Evolutionary conservation across 129 eudicot genomes (phyloP), one percentile per base, ranked within the genome.

Genomic region (Centella asiatica): DNA sequence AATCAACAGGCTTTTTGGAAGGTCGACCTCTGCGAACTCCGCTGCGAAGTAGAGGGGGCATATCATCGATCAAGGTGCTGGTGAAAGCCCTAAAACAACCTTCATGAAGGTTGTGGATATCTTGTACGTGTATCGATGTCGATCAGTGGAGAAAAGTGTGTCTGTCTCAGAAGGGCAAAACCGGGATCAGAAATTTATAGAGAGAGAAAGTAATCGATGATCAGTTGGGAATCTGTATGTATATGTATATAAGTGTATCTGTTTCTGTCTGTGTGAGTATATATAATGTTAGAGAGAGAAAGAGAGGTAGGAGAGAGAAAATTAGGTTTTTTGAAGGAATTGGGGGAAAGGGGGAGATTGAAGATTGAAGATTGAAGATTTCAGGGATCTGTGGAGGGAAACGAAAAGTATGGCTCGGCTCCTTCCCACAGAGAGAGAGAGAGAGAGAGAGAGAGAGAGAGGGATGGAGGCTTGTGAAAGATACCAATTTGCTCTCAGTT

Each of bases 31-130:
- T 75, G 68, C 78, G 73, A 64, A 63, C 75, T 66, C 76, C 76
- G 44, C 78, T 72, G 65, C 77, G 83, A 67, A 76, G 72, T 67
- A 74, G 69, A 60, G 80, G 73, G 59, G 78, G 83, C 15, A n/a
- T n/a, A 56, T 56, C 42, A 55, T 56, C 18, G 81, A 79, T 77
- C 66, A 69, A 77, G 6, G 3, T 32, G 18, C n/a, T n/a, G n/a
- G n/a, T 75, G 67, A 79, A 70, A 75, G 60, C 73, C 78, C 85
- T 34, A 57, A 57, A 57, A 17, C 4, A 28, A 36, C 62, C 62
- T 57, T 32, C 44, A 71, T 73, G 71, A 69, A 79, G 39, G 8
- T 36, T 45, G n/a, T 57, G 29, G 44, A 32, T 5, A 24, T 0
- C 3, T 54, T 9, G 7, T 49, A 15, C 3, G 27, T 9, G 7